Base-by-base conservation (phyloP, 2,329 filamentous ascomycete genomes). In the Rhytidhysteron rufulum region DNA sequence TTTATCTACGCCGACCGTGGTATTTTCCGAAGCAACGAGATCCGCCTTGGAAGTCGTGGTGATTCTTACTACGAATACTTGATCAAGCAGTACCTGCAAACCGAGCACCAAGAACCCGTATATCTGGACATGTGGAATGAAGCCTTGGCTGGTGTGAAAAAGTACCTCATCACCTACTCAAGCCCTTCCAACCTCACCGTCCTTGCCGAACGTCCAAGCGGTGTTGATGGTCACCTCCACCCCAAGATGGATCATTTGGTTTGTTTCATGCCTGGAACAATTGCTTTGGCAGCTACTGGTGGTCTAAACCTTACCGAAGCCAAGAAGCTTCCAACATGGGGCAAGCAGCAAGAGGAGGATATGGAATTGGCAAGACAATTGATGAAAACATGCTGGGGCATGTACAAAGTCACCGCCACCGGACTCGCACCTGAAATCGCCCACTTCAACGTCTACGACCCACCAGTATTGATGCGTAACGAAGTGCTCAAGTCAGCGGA, bases 21-120 rank as follows among this genome's bases (percentile, higher is more conserved):
- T 41, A 71, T 80, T 39, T 98, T 97, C 68, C 78, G 80, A 37
- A 88, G 88, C 16, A 69, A 81, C 16, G 95, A 96, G 58, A 91
- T 98, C 56, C 86, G 93, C 15, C 76, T 97, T 17, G 93, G 93
- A 29, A 96, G 88, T 62, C 81, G 93, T 45, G 93, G 93, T 33
- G 93, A 98, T 70, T 96, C 90, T 34, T 98, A 97, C 69, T 98
- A 98, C 68, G 78, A 98, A 69, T 98, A 98, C 64, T 80, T 98
- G 37, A 94, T 97, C 73, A 98, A 98, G 71, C 93, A 98, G 65
- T 97, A 95, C 62, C 75, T 96, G 16, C 93, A 98, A 66, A 98
- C 93, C 10, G 87, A 86, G 41, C 82, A 86, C 61, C 76, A 90
- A 57, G 91, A 98, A 63, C 75, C 82, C 0, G 70, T 97, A 13